Evolutionary conservation across 225 moss, liverwort and hornwort species (phyloP).

Genomic region (Pseudisothecium myosuroides): DNA sequence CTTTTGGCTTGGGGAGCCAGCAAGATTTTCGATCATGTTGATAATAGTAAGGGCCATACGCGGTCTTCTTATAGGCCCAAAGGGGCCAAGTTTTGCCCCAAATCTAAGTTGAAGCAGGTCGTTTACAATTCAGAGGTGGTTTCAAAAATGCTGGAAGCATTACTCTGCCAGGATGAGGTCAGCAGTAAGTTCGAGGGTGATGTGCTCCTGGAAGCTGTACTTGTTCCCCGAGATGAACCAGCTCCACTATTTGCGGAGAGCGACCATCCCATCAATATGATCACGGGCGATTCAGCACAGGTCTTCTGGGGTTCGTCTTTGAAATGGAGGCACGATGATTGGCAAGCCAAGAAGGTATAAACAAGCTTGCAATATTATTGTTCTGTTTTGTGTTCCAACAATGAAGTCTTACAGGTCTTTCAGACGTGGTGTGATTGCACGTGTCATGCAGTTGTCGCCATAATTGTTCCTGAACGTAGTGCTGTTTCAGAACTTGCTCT

Average conservation of each 20-base stretch:
- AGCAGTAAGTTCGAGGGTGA: constrained; percentile 11
- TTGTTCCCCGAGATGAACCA: constrained; percentile 35
- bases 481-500: not conserved
- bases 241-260: constrained; percentile 30
- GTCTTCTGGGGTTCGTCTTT: constrained; percentile 35
- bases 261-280: constrained; percentile 20
- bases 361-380: not conserved
- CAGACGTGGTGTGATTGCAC: not conserved
- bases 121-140: constrained; percentile 19
- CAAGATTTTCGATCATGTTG: constrained; percentile 27
- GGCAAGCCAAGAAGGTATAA: constrained; percentile 43
- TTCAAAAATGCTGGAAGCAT: constrained; percentile 17
- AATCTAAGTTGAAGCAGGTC: constrained; percentile 21
- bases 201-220: constrained; percentile 24
- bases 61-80: constrained; percentile 9
- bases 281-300: constrained; percentile 20
- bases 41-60: not conserved
- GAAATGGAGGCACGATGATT: constrained; percentile 43
- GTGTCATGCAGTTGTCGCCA: not conserved
- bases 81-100: constrained; percentile 23
- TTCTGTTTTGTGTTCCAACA: not conserved
- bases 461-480: not conserved
- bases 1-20: constrained; percentile 45
- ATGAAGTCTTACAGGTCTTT: not conserved
- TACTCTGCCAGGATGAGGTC: constrained; percentile 19